Percentiles rank a stretch among this genome's conserved stretches.
These are phyloP conservation scores for Wickerhamiella dianesei DNA, from an alignment of 805 yeast species.

Conservation along the genomic window DNA sequence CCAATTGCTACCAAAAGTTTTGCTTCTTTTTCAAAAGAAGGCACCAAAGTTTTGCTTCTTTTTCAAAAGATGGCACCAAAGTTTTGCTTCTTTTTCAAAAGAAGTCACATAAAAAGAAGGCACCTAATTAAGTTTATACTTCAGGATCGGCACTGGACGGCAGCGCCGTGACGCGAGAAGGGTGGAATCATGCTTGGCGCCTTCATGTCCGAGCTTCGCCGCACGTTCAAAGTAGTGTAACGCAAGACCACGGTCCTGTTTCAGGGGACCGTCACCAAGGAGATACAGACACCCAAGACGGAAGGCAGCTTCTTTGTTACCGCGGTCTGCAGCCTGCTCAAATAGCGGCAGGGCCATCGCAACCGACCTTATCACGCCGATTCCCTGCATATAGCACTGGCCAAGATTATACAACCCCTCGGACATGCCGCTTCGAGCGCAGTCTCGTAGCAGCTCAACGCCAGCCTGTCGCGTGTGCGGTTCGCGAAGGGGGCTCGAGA, in stretches of 20 bases:
- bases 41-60: too few species aligned
- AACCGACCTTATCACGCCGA: slow-evolving; percentile 6
- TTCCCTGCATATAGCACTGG: slow-evolving; percentile 13
- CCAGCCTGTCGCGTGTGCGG: slow-evolving; percentile 2
- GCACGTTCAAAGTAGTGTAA: slow-evolving; percentile 10
- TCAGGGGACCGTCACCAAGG: slow-evolving; percentile 1
- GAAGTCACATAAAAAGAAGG: too few species aligned
- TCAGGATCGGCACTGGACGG: too few species aligned
- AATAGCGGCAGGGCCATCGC: slow-evolving; percentile 5
- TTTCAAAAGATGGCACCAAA: too few species aligned
- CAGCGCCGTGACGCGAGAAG: background rate
- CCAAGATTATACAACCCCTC: slow-evolving; percentile 16
- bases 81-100: too few species aligned
- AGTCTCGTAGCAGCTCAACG: slow-evolving; percentile 5
- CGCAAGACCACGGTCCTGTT: slow-evolving; percentile 3
- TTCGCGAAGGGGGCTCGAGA: slow-evolving; percentile 3
- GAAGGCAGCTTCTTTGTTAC: slow-evolving; percentile 12
- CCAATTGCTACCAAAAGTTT: too few species aligned
- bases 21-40: too few species aligned
- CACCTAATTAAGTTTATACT: too few species aligned
- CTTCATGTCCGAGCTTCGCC: slow-evolving; percentile 5
- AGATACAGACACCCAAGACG: slow-evolving; percentile 8
- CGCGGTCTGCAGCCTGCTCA: slow-evolving; percentile 6
- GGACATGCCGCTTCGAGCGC: slow-evolving; percentile 11
- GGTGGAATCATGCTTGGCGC: slow-evolving; percentile 4